Evolutionary conservation across 129 eudicot species (phyloP).

Genomic region (Centaurea solstitialis): DNA sequence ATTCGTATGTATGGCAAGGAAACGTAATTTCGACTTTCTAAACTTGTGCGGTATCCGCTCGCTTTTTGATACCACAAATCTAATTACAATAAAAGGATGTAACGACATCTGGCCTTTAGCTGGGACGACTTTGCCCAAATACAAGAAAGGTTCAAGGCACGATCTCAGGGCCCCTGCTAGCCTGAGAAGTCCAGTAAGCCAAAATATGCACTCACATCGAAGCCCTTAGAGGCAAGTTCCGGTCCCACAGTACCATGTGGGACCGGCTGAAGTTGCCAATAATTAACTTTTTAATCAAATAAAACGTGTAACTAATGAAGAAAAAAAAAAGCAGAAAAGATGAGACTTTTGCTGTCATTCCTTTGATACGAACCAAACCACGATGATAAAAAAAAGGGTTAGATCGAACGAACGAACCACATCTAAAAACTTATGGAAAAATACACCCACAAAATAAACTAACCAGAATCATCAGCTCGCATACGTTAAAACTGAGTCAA

Average conservation of each 20-base stretch:
- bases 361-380: neutral
- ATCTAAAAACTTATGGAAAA: neutral
- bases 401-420: slow-evolving; percentile 2
- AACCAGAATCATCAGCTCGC: slow-evolving; percentile 18
- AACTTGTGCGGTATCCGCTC: neutral
- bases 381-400: slow-evolving; percentile 5
- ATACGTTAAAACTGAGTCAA: neutral
- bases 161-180: too few species aligned
- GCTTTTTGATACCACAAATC: neutral
- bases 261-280: too few species aligned
- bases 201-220: too few species aligned
- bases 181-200: too few species aligned
- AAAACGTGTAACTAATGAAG: neutral
- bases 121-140: too few species aligned
- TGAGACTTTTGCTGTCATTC: neutral
- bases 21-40: neutral
- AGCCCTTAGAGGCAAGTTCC: too few species aligned
- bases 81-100: neutral
- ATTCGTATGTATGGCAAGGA: neutral
- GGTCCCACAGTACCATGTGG: too few species aligned
- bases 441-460: slow-evolving; percentile 21
- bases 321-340: neutral
- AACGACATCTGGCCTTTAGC: too few species aligned
- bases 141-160: too few species aligned
- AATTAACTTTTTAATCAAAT: neutral